phyloP scores from a whole-genome alignment of 257 asterid genomes.

The Petrea volubilis region DNA sequence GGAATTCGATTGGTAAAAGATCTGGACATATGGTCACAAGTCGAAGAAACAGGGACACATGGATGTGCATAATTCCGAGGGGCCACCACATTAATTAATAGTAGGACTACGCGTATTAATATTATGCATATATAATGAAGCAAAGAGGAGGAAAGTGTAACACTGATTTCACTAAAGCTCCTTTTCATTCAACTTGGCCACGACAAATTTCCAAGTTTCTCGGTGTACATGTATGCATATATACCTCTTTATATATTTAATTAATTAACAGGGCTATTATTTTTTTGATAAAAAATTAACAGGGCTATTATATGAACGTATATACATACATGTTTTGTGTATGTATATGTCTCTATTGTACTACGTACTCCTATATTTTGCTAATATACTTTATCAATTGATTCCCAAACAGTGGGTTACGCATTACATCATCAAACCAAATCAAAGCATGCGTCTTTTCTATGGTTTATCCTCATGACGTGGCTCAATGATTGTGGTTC shows the following conservation, averaged over 20 bases:
- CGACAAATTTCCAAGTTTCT: slow-evolving; percentile 58
- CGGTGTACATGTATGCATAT: slow-evolving; percentile 39
- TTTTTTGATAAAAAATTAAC: not conserved
- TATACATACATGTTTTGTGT: no score
- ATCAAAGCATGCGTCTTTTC: no score
- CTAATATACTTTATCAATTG: not conserved
- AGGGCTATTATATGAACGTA: no score
- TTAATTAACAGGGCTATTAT: not conserved
- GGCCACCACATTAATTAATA: slow-evolving; percentile 1
- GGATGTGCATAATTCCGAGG: no score
- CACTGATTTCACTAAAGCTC: slow-evolving; percentile 30
- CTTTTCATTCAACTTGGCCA: slow-evolving; percentile 30
- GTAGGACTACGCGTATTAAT: not conserved
- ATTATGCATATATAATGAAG: not conserved
- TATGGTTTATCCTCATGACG: no score
- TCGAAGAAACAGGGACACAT: slow-evolving; percentile 25
- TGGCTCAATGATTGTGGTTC: no score
- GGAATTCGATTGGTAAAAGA: not conserved
- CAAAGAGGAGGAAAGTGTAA: slow-evolving; percentile 21
- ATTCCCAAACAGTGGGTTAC: no score
- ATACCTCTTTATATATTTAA: not conserved
- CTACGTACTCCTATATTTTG: not conserved
- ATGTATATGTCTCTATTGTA: no score
- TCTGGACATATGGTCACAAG: not conserved
- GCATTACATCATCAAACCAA: no score